A percentile compares a stretch with the other conserved stretches of the same genome.
phyloP scores from a whole-genome alignment of 2,329 filamentous ascomycete genomes.

The Pseudogymnoascus sp. region DNA sequence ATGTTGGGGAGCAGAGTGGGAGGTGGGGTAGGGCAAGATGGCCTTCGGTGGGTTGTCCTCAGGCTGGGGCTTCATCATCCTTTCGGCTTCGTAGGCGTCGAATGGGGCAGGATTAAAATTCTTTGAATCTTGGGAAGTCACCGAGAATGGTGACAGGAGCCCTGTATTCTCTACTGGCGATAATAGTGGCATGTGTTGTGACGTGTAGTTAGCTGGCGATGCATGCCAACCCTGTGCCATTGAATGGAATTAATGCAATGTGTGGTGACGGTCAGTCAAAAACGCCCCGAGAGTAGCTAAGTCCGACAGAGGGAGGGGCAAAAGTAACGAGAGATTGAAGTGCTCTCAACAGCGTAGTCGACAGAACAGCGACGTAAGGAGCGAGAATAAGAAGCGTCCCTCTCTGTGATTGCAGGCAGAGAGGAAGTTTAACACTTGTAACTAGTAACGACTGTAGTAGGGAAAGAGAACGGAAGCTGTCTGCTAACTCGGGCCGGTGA shows the following conservation, averaged over 20 bases:
- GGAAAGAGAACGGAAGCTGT: neutral
- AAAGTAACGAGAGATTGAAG: neutral
- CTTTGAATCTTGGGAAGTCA: neutral
- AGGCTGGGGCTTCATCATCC: neutral
- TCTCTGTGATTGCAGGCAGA: neutral
- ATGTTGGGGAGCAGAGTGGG: neutral
- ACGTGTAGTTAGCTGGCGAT: constrained; percentile 18
- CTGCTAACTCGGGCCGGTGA: neutral
- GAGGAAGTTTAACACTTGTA: neutral
- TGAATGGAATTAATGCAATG: constrained; percentile 1
- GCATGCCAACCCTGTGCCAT: constrained; percentile 23
- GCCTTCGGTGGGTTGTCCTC: neutral
- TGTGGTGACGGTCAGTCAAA: neutral
- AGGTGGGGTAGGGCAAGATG: neutral
- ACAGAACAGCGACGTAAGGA: neutral
- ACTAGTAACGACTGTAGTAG: constrained; percentile 3
- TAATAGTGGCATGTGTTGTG: constrained; percentile 14
- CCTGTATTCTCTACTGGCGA: neutral
- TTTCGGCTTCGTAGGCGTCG: neutral
- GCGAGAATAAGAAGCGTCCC: neutral
- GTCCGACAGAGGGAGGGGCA: neutral
- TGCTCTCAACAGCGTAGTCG: neutral
- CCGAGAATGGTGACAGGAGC: neutral
- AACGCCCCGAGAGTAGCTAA: neutral
- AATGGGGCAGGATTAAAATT: neutral